Evolutionary conservation across 352 stramenopile species (phyloP), one percentile per base, ranked within the genome.

Genomic region (Pythium dissotocum): DNA sequence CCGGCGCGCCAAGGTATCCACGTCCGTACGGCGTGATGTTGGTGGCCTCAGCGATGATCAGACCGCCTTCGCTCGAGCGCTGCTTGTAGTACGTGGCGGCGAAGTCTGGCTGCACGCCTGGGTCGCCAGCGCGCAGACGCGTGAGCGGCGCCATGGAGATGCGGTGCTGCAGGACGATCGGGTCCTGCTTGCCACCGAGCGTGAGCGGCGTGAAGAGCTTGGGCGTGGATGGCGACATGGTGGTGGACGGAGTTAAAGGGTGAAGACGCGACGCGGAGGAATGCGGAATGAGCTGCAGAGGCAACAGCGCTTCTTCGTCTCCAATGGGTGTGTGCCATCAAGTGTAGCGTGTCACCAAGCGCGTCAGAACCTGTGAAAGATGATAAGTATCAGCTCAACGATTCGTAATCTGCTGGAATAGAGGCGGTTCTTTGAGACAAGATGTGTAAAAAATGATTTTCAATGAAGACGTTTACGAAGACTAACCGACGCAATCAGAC

Each of bases 11-110:
- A 26, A 71, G 56, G 38, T 70, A 72, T 9, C 60, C 63, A 38
- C 63, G 46, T 46, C 54, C 74, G 40, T 63, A 46, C 13, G 32
- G 35, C 32, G 42, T 71, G 57, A 83, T 79, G 36, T 61, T 61
- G 14, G 74, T 76, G 16, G 72, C 77, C 67, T 85, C 77, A 13
- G 76, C 70, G 42, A 85, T 77, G 62, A 85, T 72, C 24, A 85
- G 62, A 16, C 70, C 77, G 33, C 69, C 77, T 8, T 60, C 33
- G 6, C 70, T 75, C 30, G 58, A 48, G 54, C 76, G 67, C 54
- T 83, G 73, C 30, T 55, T 58, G 63, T 85, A 85, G 70, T 84
- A 83, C 21, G 38, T 55, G 63, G 64, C 55, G 67, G 65, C 28
- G 51, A 61, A 35, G 53, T 61, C 36, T 51, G 69, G 33, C 74